Percentiles rank a stretch among this genome's conserved stretches.
Conservation (phyloP, 2,329 filamentous ascomycete genomes). For the Venturia nashicola region DNA sequence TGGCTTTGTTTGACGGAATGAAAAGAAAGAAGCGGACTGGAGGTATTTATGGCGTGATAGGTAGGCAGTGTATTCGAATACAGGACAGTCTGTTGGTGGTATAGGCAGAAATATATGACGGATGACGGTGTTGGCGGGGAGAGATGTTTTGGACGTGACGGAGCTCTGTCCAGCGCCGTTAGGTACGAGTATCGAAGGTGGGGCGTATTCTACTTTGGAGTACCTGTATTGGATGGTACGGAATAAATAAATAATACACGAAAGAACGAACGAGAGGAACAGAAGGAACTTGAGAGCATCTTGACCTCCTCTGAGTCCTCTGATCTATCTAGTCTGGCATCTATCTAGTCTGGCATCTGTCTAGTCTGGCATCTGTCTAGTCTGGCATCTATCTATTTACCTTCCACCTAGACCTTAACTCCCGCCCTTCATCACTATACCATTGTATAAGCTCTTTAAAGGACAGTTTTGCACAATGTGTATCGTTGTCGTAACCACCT, state of each 20-base stretch:
- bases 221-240: no score
- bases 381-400: no score
- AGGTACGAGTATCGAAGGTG: background rate
- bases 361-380: no score
- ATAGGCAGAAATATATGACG: background rate
- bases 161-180: background rate
- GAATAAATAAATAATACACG: no score
- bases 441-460: background rate
- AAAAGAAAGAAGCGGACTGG: background rate
- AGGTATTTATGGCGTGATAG: background rate
- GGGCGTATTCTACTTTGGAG: background rate
- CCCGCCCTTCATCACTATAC: background rate
- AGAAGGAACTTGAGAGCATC: no score
- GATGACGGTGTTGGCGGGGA: background rate
- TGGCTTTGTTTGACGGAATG: background rate
- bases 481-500: slow-evolving; percentile 36
- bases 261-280: no score
- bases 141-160: background rate
- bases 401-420: background rate
- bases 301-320: no score
- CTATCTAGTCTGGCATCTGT: no score
- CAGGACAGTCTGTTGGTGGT: background rate
- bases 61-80: background rate
- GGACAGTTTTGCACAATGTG: slow-evolving; percentile 26
- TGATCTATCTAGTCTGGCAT: no score